Conservation (phyloP, 2,329 filamentous ascomycete genomes). For the Fusarium dimerum region DNA sequence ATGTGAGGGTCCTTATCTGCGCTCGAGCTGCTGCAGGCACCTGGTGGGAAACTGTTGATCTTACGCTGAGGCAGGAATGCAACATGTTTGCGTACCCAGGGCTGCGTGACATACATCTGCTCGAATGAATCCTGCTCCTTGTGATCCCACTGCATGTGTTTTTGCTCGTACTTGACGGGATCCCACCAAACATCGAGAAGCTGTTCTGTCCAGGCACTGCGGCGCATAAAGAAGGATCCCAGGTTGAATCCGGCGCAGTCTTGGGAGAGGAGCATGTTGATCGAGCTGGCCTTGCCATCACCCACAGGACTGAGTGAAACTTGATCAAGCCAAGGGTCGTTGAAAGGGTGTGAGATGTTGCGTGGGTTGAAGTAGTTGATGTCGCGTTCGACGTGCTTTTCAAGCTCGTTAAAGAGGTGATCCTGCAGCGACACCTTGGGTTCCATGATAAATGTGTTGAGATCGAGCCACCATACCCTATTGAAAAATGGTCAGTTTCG, state of each 20-base stretch:
- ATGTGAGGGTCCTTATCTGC: constrained; percentile 69
- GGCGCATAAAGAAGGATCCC: constrained; percentile 88
- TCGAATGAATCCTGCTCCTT: constrained; percentile 97
- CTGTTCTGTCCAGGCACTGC: constrained; percentile 86
- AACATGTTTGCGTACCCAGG: constrained; percentile 87
- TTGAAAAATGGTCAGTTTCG: constrained; percentile 36
- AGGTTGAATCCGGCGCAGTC: constrained; percentile 97
- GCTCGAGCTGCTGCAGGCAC: constrained; percentile 76
- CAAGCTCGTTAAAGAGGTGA: constrained; percentile 84
- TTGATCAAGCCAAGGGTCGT: constrained; percentile 73
- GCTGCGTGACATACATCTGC: constrained; percentile 86
- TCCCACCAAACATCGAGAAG: constrained; percentile 98
- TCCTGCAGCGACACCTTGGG: constrained; percentile 84
- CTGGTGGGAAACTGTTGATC: constrained; percentile 92
- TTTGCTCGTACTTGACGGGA: constrained; percentile 94
- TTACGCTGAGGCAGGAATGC: constrained; percentile 88
- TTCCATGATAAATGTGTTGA: constrained; percentile 98
- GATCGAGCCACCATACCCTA: constrained; percentile 99
- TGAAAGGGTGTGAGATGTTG: constrained; percentile 84
- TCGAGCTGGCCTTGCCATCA: constrained; percentile 74
- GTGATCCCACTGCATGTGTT: constrained; percentile 98
- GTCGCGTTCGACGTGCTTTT: constrained; percentile 80
- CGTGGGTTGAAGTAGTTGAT: constrained; percentile 96
- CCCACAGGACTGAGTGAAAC: constrained; percentile 71
- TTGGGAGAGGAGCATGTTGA: constrained; percentile 87